phyloP scores from a whole-genome alignment of 1,139 yeast genomes.

The Saccharomyces pastorianus region DNA sequence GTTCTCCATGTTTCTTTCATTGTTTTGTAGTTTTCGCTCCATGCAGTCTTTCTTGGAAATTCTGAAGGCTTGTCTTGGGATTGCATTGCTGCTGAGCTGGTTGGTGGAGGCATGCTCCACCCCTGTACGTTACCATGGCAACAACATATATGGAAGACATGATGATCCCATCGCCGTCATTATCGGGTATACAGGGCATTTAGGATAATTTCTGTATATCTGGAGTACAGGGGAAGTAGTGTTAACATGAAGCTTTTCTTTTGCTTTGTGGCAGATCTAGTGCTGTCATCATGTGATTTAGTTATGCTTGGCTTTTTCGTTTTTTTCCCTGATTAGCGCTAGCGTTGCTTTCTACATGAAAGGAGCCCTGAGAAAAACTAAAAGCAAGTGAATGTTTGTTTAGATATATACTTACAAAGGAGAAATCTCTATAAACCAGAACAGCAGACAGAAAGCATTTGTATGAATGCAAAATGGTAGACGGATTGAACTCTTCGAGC shows the following conservation, averaged over 20 bases:
- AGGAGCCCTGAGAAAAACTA: not conserved
- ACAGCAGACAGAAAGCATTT: not conserved
- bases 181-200: not conserved
- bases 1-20: not conserved
- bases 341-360: not conserved
- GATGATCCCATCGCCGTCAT: too few relatives aligned
- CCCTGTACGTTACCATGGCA: not conserved
- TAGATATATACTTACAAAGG: not conserved
- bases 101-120: not conserved
- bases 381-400: not conserved
- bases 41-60: not conserved
- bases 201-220: not conserved
- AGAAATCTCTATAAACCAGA: not conserved
- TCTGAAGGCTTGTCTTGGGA: not conserved
- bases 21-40: not conserved
- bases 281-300: not conserved
- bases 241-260: not conserved
- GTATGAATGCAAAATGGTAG: not conserved
- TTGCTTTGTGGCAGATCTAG: not conserved
- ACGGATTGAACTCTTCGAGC: not conserved
- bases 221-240: not conserved
- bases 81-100: not conserved
- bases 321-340: not conserved
- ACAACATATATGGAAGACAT: not conserved
- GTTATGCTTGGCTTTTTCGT: not conserved